phyloP scores from a whole-genome alignment of 495 filamentous ascomycete genomes.

The Hypoxylon perforatum region DNA sequence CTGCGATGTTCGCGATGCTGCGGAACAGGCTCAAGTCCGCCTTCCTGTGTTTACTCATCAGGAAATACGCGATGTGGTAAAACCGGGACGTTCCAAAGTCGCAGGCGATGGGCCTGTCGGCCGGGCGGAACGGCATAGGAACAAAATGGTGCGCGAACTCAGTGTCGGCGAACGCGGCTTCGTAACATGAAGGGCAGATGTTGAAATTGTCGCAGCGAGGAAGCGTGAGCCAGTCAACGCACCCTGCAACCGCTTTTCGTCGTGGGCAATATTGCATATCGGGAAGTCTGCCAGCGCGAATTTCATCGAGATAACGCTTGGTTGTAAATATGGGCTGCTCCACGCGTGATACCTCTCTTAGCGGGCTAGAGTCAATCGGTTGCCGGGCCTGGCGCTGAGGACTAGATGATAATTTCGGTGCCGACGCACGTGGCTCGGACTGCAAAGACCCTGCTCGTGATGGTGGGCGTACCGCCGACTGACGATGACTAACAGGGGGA shows the following conservation, averaged over 20 bases:
- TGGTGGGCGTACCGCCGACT: constrained; percentile 28
- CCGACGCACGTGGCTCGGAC: constrained; percentile 29
- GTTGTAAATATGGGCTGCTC: constrained; percentile 43
- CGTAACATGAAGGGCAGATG: constrained; percentile 60
- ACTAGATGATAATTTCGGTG: constrained; percentile 32
- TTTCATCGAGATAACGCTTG: constrained; percentile 51
- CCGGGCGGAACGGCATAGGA: constrained; percentile 46
- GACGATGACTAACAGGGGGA: constrained; percentile 16
- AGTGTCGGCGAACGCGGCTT: constrained; percentile 49
- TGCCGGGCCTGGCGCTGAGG: constrained; percentile 42
- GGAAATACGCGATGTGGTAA: constrained; percentile 59
- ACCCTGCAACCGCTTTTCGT: constrained; percentile 41
- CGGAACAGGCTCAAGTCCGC: constrained; percentile 54
- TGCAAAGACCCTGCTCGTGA: constrained; percentile 21
- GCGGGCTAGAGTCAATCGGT: constrained; percentile 42
- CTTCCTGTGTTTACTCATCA: constrained; percentile 52
- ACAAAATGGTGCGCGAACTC: constrained; percentile 54
- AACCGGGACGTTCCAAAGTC: constrained; percentile 57
- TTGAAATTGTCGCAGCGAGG: constrained; percentile 56
- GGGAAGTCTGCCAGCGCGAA: constrained; percentile 44
- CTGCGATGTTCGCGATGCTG: constrained; percentile 51
- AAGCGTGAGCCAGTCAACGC: constrained; percentile 54
- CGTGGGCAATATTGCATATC: constrained; percentile 54
- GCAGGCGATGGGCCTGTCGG: constrained; percentile 53
- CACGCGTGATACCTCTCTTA: constrained; percentile 23